Conservation (phyloP, 768 basidiomycete species). For the Suillus occidentalis region DNA sequence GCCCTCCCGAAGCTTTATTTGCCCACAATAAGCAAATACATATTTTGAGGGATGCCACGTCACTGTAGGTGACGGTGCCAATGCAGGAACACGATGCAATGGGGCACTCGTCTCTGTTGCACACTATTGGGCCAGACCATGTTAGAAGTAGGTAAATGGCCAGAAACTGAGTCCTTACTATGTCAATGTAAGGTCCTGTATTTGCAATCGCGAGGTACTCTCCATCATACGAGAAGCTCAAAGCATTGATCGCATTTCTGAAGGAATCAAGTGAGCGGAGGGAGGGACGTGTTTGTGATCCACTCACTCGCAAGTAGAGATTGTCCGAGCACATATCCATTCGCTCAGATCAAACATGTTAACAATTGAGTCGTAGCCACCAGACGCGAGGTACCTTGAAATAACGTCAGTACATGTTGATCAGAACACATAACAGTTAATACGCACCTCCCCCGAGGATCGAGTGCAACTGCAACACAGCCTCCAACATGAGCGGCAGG, state of each 20-base stretch:
- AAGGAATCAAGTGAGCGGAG: conserved; percentile 2
- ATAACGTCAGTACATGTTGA: conserved; percentile 5
- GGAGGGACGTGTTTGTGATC: too few species aligned
- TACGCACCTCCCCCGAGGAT: conserved; percentile 71
- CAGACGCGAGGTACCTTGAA: conserved; percentile 71
- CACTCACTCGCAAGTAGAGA: conserved; percentile 78
- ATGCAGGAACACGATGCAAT: conserved; percentile 72
- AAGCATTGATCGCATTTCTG: conserved; percentile 68
- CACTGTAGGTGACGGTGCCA: conserved; percentile 73
- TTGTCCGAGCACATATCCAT: conserved; percentile 78
- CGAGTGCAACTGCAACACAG: conserved; percentile 72
- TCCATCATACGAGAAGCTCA: conserved; percentile 83
- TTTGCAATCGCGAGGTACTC: conserved; percentile 81
- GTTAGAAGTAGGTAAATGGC: conserved; percentile 2
- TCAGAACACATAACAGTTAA: not conserved
- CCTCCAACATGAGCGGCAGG: conserved; percentile 79
- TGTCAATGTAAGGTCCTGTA: conserved; percentile 72
- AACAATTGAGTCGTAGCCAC: conserved; percentile 80
- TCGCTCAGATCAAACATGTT: conserved; percentile 79
- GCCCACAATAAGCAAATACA: conserved; percentile 80
- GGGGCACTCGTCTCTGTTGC: conserved; percentile 76
- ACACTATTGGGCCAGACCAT: conserved; percentile 47
- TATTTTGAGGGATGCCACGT: conserved; percentile 83
- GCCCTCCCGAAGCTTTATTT: conserved; percentile 65
- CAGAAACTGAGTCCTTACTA: conserved; percentile 47